Evolutionary conservation across 768 basidiomycete species (phyloP).

Genomic region (Macrolepiota fuliginosa): DNA sequence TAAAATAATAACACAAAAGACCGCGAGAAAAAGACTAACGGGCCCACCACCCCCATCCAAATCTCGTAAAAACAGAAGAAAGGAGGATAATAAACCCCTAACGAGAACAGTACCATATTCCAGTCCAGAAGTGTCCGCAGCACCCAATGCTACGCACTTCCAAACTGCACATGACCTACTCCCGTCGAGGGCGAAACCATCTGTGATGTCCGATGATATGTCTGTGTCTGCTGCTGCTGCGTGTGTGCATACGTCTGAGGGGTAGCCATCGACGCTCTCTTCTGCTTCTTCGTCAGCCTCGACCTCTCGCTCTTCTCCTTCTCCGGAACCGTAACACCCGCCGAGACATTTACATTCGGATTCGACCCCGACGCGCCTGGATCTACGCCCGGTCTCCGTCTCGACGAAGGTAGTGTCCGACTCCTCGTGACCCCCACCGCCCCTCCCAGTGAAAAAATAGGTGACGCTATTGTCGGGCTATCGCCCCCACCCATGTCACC

Average conservation of each 20-base stretch:
- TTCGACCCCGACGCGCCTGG: conserved; percentile 8
- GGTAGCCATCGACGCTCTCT: conserved; percentile 6
- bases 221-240: conserved; percentile 1
- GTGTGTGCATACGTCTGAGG: not conserved
- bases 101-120: not conserved
- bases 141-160: not conserved
- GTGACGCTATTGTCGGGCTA: conserved; percentile 29
- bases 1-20: not conserved
- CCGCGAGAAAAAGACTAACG: not conserved
- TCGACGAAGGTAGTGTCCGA: conserved; percentile 56
- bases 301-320: conserved; percentile 5
- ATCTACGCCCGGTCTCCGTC: conserved; percentile 25
- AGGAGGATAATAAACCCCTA: not conserved
- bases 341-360: conserved; percentile 12
- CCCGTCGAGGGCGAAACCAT: not conserved
- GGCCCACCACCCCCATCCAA: not conserved
- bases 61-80: not conserved
- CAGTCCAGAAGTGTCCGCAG: no score
- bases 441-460: conserved; percentile 24
- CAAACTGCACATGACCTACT: not conserved
- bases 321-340: not conserved
- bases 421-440: conserved; percentile 52
- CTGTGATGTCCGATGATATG: conserved; percentile 12
- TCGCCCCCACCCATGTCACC: conserved; percentile 46
- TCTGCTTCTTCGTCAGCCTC: conserved; percentile 16